Conservation (phyloP, 2,329 filamentous ascomycete species). For the Fusarium albidum region DNA sequence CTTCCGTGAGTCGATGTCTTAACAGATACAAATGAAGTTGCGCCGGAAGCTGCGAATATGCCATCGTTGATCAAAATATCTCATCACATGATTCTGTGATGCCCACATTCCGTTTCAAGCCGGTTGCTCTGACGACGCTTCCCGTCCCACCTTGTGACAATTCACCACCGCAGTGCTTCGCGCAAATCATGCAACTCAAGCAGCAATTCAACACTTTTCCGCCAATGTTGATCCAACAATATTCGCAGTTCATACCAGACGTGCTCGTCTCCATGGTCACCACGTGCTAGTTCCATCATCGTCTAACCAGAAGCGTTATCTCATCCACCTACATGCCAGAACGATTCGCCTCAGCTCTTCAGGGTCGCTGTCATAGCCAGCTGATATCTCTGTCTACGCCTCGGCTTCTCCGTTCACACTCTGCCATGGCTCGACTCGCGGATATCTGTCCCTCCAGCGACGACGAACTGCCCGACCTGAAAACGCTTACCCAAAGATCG, state of each 20-base stretch:
- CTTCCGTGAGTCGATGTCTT: background rate
- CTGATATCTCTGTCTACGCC: background rate
- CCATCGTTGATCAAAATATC: too few relatives aligned
- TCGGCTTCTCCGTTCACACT: background rate
- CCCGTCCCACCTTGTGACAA: background rate
- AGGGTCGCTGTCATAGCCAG: slow-evolving; percentile 4
- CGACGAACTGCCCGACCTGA: slow-evolving; percentile 53
- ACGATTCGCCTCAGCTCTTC: background rate
- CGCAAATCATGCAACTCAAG: slow-evolving; percentile 7
- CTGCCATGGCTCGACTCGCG: slow-evolving; percentile 42
- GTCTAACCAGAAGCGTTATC: slow-evolving; percentile 11
- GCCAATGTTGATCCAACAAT: background rate
- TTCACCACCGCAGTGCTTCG: background rate
- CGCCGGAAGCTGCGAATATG: too few relatives aligned
- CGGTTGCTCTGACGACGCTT: slow-evolving; percentile 28
- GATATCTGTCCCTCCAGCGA: slow-evolving; percentile 46
- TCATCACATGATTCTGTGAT: slow-evolving; percentile 21
- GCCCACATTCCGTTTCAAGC: slow-evolving; percentile 8
- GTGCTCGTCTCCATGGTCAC: background rate
- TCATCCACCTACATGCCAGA: slow-evolving; percentile 10
- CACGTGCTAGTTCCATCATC: slow-evolving; percentile 15
- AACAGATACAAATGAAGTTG: background rate
- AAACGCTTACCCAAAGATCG: slow-evolving; percentile 39
- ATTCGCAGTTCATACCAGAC: slow-evolving; percentile 13
- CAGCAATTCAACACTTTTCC: slow-evolving; percentile 17